A percentile compares a stretch with the other conserved stretches of the same genome.
Evolutionary conservation across 163 green algal genomes (phyloP).

Genomic region (Trebouxia gelatinosa): DNA sequence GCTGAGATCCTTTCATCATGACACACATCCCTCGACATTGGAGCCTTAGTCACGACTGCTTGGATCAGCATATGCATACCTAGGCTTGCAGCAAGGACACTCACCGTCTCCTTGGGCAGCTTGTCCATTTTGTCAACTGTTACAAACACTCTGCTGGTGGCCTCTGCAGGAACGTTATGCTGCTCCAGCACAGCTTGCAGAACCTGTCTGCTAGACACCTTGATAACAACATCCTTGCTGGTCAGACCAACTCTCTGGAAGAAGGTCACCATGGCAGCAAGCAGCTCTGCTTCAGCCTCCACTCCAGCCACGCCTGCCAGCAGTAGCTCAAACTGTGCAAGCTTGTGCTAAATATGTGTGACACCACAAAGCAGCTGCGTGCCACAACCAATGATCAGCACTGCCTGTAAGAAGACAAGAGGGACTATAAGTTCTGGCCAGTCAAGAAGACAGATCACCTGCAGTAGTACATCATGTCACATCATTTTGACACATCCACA

Average conservation of each 20-base stretch:
- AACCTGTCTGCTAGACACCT: slow-evolving; percentile 74
- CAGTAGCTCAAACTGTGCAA: no score
- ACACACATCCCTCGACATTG: background rate
- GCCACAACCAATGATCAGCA: no score
- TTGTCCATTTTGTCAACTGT: slow-evolving; percentile 98
- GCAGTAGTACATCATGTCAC: no score
- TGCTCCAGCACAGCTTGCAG: slow-evolving; percentile 69
- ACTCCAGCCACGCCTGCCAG: slow-evolving; percentile 79
- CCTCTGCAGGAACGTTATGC: slow-evolving; percentile 58
- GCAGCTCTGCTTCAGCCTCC: slow-evolving; percentile 93
- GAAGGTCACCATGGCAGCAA: slow-evolving; percentile 87
- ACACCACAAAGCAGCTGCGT: no score
- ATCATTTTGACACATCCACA: no score
- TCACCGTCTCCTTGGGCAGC: slow-evolving; percentile 74
- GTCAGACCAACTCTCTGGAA: slow-evolving; percentile 81
- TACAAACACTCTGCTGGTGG: slow-evolving; percentile 79
- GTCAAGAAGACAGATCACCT: no score
- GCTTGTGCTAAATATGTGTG: no score
- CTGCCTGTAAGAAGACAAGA: no score
- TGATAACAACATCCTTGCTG: slow-evolving; percentile 69
- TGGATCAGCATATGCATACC: no score
- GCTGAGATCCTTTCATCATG: background rate
- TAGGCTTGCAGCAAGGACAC: background rate
- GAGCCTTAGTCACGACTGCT: no score
- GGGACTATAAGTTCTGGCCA: no score